Conservation (phyloP, 2,329 filamentous ascomycete genomes). For the Magnaporthiopsis incrustans region DNA sequence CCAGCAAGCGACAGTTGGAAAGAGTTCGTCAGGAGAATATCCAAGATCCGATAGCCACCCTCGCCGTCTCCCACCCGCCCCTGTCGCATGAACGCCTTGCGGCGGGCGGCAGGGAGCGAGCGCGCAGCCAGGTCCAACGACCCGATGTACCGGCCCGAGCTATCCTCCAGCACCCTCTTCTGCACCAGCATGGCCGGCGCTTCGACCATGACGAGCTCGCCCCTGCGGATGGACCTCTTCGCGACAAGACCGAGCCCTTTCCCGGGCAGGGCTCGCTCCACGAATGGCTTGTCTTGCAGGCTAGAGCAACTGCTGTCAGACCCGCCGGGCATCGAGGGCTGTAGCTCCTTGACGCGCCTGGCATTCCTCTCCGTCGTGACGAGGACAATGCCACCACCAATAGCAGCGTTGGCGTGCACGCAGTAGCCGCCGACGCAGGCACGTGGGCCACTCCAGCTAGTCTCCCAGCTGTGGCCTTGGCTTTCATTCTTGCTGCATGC, state of each 20-base stretch:
- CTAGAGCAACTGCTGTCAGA: background rate
- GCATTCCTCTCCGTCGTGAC: constrained; percentile 13
- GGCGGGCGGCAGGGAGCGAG: constrained; percentile 17
- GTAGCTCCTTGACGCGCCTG: constrained; percentile 6
- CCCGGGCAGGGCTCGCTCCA: constrained; percentile 19
- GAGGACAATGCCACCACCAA: constrained; percentile 14
- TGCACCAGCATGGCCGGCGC: constrained; percentile 24
- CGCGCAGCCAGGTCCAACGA: constrained; percentile 19
- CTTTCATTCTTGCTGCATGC: too few species aligned
- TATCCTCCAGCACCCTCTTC: constrained; percentile 14
- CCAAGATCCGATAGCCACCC: constrained; percentile 20
- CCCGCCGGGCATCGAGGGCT: background rate
- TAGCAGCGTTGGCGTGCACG: constrained; percentile 12
- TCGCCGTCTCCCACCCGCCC: constrained; percentile 14
- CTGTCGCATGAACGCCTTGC: constrained; percentile 21
- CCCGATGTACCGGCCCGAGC: constrained; percentile 18
- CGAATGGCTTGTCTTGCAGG: constrained; percentile 18
- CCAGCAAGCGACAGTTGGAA: constrained; percentile 26
- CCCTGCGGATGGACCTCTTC: constrained; percentile 24
- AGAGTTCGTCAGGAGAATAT: constrained; percentile 27
- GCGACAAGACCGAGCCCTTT: constrained; percentile 29
- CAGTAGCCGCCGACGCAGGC: constrained; percentile 15
- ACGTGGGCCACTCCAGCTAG: constrained; percentile 13
- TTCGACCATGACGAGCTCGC: constrained; percentile 26
- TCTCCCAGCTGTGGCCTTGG: too few species aligned